Base-by-base conservation (phyloP, 148 eudicot species). In the Hydrangea macrophylla region DNA sequence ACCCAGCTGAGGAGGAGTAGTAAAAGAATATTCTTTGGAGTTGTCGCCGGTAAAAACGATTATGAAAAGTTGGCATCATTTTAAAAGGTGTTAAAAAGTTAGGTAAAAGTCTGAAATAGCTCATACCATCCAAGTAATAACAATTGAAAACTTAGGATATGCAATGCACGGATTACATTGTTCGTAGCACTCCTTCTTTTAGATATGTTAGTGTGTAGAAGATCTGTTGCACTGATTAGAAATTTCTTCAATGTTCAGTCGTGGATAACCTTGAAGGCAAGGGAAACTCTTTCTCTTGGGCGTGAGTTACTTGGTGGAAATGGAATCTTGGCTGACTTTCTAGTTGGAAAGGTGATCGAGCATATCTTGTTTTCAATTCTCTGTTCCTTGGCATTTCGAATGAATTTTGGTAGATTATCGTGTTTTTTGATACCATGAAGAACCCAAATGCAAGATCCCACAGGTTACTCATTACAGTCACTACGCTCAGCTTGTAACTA, bases 241-340 rank as follows among this genome's bases (percentile, higher is more conserved):
- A 44, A n/a, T 30, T 59, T 62, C 37, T 64, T 53, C 32, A 40
- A 36, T 30, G 62, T 71, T 48, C 84, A 92, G 98, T 78, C 98
- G 59, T 92, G 96, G 96, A 88, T 87, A 61, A 65, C 85, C 15
- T 60, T 37, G 71, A 90, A 50, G 73, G 98, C 98, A 55, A 87
- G 98, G 66, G 98, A 92, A 81, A 84, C 91, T 9, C 83, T 78
- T 60, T 80, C 98, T 64, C 81, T 92, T 58, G 98, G 98, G 24
- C 75, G 98, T 39, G 98, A 92, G 64, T 79, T 92, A 68, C 94
- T 92, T 62, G 98, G 98, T 63, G 98, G 98, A 63, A 92, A 92
- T 70, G 98, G 98, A 65, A 81, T 92, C 72, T 79, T 92, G 72
- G 67, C 92, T 2, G 98, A 92, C 65, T 92, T 89, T 69, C 85